phyloP scores from a whole-genome alignment of 305 asterid genomes.

The Euphrasia arctica region DNA sequence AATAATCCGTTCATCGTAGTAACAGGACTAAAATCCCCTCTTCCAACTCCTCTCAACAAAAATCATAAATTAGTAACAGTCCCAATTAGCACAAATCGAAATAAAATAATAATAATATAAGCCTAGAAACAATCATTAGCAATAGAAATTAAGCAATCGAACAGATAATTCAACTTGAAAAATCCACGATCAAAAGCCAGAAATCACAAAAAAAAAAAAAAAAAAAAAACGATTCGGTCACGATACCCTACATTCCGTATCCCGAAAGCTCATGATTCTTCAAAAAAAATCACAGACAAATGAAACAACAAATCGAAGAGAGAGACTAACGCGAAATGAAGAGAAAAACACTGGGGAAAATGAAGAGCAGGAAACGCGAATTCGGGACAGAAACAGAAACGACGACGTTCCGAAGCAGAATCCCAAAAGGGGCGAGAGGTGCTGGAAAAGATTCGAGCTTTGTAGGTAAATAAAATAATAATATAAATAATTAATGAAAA shows the following conservation, averaged over 20 bases:
- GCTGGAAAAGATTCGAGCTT: conserved; percentile 13
- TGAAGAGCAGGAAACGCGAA: conserved; percentile 16
- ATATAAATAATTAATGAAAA: no score
- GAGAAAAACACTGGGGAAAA: neutral
- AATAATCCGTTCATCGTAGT: no score
- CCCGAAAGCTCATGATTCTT: conserved; percentile 31
- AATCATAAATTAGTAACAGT: no score
- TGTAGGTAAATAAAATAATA: neutral
- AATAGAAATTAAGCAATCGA: conserved; percentile 20
- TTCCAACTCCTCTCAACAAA: neutral
- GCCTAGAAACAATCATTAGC: neutral
- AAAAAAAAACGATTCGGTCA: conserved; percentile 2
- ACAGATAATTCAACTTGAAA: conserved; percentile 12
- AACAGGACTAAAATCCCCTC: conserved; percentile 1
- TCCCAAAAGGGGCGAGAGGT: conserved; percentile 21
- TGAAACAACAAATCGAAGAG: neutral
- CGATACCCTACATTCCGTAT: conserved; percentile 17
- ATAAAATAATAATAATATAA: neutral
- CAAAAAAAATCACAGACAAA: conserved; percentile 18
- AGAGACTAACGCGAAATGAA: neutral
- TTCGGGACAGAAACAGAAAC: conserved; percentile 22
- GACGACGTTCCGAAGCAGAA: conserved; percentile 23
- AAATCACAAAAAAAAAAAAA: neutral
- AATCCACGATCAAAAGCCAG: conserved; percentile 2
- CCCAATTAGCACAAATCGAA: neutral